Evolutionary conservation across 2,329 filamentous ascomycete species (phyloP), one percentile per base, ranked within the genome.

Genomic region (Hawksworthiomyces lignivorus): DNA sequence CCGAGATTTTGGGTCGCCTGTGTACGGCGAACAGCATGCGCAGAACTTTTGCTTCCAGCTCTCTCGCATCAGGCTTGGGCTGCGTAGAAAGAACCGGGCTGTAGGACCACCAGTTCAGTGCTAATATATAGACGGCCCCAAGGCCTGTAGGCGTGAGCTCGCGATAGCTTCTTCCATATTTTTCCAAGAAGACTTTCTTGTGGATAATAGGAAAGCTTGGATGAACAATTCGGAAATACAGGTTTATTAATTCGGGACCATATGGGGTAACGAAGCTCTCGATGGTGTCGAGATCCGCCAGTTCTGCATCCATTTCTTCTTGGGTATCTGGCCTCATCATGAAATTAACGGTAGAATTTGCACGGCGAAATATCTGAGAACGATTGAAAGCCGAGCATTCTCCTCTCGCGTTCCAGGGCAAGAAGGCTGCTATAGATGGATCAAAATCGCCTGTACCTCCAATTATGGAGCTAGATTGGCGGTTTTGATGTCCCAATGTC

Each of bases 191-290:
- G 43, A 88, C 77, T 44, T 78, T 73, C 62, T 88, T 89, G 57
- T 92, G 84, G 28, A 92, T 72, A 52, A 94, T 85, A 18, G 87
- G 87, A 54, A 88, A 89, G 50, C 75, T 82, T 0, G 85, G 85
- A 58, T 92, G 87, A 17, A 92, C 80, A 46, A 85, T 74, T 47
- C 77, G 73, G 58, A 94, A 94, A 67, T 89, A 94, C 29, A 92
- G 67, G 51, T 88, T 82, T 50, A 94, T 75, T 44, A 94, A 67
- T 39, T 75, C 75, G 42, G 78, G 78, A n/a, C 87, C 87, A 59
- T 92, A 76, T 4, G 85, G 83, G 18, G 78, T 74, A 26, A 94
- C 82, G 30, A 87, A 22, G 10, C 15, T 17, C 30, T 48, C 46
- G n/a, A 51, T 39, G 15, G 31, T 36, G 11, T 44, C 43, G 11